These are phyloP conservation scores for Trichoderma virens DNA, from an alignment of 495 filamentous ascomycete genomes.

Conservation along the genomic window DNA sequence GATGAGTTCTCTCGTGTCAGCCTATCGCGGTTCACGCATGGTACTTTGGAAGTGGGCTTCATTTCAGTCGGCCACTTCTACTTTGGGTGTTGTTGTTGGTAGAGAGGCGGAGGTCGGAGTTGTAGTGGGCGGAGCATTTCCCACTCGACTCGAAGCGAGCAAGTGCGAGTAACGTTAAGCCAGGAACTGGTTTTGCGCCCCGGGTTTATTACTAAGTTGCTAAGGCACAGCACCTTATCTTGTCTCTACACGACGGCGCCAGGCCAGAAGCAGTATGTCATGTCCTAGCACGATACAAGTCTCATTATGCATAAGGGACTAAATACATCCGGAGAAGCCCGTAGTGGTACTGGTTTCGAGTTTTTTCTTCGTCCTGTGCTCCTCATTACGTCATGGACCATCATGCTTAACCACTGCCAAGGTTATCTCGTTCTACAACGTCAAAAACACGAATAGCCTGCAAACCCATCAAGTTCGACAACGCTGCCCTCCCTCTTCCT, in stretches of 20 bases:
- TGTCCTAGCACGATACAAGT: background rate
- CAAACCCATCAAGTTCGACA: too few relatives aligned
- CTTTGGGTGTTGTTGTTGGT: background rate
- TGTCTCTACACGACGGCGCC: background rate
- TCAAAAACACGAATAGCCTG: too few relatives aligned
- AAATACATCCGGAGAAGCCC: too few relatives aligned
- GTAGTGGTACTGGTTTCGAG: too few relatives aligned
- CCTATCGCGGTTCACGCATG: background rate
- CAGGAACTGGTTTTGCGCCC: too few relatives aligned
- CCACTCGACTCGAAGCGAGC: background rate
- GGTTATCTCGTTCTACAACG: too few relatives aligned
- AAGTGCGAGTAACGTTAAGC: background rate
- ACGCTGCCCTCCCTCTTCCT: too few relatives aligned
- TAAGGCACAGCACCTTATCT: background rate
- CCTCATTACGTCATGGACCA: too few relatives aligned
- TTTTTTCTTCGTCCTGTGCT: too few relatives aligned
- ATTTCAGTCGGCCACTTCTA: constrained; percentile 4
- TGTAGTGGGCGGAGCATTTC: background rate
- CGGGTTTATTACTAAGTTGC: background rate
- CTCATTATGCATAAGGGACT: too few relatives aligned
- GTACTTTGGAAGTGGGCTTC: background rate
- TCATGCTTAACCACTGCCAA: too few relatives aligned
- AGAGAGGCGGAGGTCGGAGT: background rate
- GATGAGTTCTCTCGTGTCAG: background rate
- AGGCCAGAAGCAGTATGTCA: background rate